phyloP scores from a whole-genome alignment of 225 moss, liverwort and hornwort genomes.

The Sphagnum tenellum region DNA sequence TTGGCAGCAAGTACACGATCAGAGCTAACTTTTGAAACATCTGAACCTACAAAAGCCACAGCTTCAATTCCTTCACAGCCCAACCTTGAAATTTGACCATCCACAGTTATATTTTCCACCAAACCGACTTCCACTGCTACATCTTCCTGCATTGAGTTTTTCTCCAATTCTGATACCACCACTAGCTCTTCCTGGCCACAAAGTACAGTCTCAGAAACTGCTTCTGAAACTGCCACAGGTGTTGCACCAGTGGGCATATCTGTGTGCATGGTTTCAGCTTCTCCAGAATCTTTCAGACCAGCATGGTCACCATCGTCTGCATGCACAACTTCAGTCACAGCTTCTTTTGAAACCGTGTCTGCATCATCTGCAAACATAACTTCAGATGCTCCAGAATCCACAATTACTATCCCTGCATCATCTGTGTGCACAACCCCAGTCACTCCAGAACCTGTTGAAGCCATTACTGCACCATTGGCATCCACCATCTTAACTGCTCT shows the following conservation, averaged over 20 bases:
- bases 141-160: too few species aligned
- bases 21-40: constrained; percentile 4
- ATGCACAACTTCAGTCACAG: constrained; percentile 3
- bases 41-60: constrained; percentile 2
- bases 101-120: constrained; percentile 1
- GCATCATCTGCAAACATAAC: constrained; percentile 10
- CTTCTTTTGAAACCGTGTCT: neutral
- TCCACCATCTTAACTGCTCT: constrained; percentile 1
- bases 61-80: constrained; percentile 6
- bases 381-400: constrained; percentile 1
- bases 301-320: constrained; percentile 4
- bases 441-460: constrained; percentile 1
- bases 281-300: constrained; percentile 1
- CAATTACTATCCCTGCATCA: constrained; percentile 2
- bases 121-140: too few species aligned
- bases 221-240: too few species aligned
- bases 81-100: constrained; percentile 5
- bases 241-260: neutral
- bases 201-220: too few species aligned
- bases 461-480: neutral
- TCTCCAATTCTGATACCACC: too few species aligned
- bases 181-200: too few species aligned
- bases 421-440: constrained; percentile 6
- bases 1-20: constrained; percentile 5
- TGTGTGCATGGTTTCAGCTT: neutral